Percentiles rank a stretch among this genome's conserved stretches.
Conservation (phyloP, 768 basidiomycete genomes). For the Gelatoporia subvermispora region DNA sequence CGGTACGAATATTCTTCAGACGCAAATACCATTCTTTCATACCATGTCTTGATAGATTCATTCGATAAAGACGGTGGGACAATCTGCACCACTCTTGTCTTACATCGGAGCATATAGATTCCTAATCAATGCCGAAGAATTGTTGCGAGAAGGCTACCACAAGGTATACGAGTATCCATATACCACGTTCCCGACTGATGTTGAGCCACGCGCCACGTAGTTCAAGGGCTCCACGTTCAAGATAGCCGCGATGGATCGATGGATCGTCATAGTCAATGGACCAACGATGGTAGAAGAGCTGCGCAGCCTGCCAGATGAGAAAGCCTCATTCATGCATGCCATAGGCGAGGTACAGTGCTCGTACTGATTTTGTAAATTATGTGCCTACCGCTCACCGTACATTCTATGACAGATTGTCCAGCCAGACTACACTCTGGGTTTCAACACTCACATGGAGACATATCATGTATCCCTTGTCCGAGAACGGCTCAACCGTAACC, state of each 20-base stretch:
- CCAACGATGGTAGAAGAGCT: conserved; percentile 44
- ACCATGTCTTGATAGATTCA: no score
- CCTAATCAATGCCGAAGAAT: conserved; percentile 15
- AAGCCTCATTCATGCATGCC: conserved; percentile 37
- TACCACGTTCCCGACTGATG: not conserved
- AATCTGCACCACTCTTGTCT: conserved; percentile 28
- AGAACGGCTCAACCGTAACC: conserved; percentile 22
- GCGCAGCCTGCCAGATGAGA: conserved; percentile 42
- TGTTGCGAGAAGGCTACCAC: conserved; percentile 29
- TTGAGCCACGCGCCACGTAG: not conserved
- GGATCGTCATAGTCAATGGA: conserved; percentile 42
- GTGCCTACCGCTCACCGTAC: no score
- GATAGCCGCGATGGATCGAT: conserved; percentile 38
- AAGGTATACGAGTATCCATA: conserved; percentile 17
- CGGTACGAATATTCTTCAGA: no score
- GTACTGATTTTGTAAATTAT: not conserved
- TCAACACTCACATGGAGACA: conserved; percentile 3
- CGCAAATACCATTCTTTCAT: no score
- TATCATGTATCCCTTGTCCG: conserved; percentile 20
- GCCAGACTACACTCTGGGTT: conserved; percentile 31
- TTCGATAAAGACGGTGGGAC: conserved; percentile 34
- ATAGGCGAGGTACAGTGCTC: conserved; percentile 27
- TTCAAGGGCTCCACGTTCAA: conserved; percentile 32
- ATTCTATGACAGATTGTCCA: conserved; percentile 17
- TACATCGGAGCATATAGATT: conserved; percentile 25